Percentiles rank a stretch among this genome's conserved stretches.
Conservation (phyloP, 1,284 basidiomycete species). For the Cutaneotrichosporon cutaneum region DNA sequence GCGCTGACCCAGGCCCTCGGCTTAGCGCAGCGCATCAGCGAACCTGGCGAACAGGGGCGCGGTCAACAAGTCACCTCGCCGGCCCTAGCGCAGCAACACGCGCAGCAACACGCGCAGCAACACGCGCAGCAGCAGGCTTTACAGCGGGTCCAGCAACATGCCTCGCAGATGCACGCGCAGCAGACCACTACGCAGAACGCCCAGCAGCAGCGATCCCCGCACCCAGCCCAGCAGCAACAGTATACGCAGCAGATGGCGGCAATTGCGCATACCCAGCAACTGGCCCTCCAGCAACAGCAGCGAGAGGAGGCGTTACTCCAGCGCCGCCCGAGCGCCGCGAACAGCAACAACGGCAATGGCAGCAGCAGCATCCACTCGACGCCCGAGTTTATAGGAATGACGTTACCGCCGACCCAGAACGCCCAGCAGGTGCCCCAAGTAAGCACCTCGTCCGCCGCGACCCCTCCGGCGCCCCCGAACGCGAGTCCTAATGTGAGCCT, state of each 20-base stretch:
- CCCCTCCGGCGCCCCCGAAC: neutral
- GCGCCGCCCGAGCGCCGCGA: neutral
- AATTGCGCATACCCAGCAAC: neutral
- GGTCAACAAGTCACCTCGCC: neutral
- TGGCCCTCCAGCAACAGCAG: neutral
- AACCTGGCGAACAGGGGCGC: neutral
- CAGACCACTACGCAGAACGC: neutral
- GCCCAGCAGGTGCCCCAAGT: neutral
- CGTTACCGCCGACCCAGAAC: neutral
- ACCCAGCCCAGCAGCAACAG: neutral
- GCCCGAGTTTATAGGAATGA: conserved; percentile 2
- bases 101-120: neutral
- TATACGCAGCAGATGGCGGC: neutral
- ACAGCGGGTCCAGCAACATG: neutral
- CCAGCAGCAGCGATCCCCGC: neutral
- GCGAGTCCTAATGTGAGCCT: neutral
- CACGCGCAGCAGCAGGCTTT: neutral
- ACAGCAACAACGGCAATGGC: too few species aligned
- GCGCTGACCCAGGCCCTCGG: neutral
- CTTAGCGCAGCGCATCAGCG: neutral
- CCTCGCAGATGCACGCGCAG: neutral
- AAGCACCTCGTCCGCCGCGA: neutral
- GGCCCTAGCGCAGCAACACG: too few species aligned
- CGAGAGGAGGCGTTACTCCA: neutral
- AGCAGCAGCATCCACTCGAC: neutral